Evolutionary conservation across 1,284 basidiomycete genomes (phyloP), one percentile per base, ranked within the genome.

Genomic region (Lignosus rhinocerotis): DNA sequence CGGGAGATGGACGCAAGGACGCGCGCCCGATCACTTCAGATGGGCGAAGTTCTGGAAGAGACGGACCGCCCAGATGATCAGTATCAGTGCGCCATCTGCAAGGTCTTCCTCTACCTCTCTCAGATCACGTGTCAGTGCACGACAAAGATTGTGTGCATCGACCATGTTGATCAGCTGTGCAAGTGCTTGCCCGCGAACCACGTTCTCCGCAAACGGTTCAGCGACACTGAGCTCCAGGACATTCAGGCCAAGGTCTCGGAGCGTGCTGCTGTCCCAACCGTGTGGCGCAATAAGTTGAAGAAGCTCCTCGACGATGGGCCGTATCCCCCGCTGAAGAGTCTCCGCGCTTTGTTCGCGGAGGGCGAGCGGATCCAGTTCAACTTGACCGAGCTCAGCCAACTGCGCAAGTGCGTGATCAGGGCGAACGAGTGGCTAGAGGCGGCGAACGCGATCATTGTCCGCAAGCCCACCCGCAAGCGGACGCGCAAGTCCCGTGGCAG

Each of bases 11-110:
- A 72, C 8, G 82, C 86, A 52, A 89, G 97, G 34, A 77, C 80
- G 42, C 76, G 76, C 43, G 82, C 87, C 32, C 84, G 91, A 34
- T 68, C 74, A 19, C 72, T 82, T 21, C 82, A 82, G 14, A 74
- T 94, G 45, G 74, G 75, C 25, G 93, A 97, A 73, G 76, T 80
- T 19, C 76, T 94, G 19, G 88, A 93, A 66, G 86, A 90, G 62
- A 82, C 86, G 65, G 96, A 98, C 72, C 84, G 87, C 9, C 80
- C 88, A 6, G 97, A 98, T 73, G 93, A 94, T 59, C 93, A 98
- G 72, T 96, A 96, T 73, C 95, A 98, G 74, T 99, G 97, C 82
- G 78, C 82, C 53, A 79, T 92, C 67, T 99, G 97, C 88, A 96
- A 97, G 72, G 84, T 84, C 11, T 97, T 98, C 76, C 96, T 93